A percentile compares a stretch with the other conserved stretches of the same genome.
These are phyloP conservation scores for Petunia secreta DNA, from an alignment of 257 asterid genomes.

Conservation along the genomic window DNA sequence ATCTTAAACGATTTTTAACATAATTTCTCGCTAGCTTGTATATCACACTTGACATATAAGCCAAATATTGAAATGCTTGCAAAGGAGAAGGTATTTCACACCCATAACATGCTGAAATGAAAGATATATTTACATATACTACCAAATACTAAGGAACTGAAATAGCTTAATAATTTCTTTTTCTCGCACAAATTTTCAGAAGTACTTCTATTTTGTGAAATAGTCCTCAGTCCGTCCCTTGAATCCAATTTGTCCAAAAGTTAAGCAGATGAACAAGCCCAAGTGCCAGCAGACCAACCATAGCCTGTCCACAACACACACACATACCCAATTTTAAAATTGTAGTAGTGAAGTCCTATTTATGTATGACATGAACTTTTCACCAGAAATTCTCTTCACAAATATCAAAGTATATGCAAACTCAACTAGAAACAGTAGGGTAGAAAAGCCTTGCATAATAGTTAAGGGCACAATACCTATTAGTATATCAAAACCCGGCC, in stretches of 20 bases:
- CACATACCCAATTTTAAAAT: neutral
- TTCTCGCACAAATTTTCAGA: neutral
- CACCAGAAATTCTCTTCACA: neutral
- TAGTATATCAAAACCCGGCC: no score
- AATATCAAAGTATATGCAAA: no score
- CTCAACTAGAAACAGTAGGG: neutral
- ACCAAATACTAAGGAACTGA: neutral
- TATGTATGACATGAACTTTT: neutral
- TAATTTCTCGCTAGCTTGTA: no score
- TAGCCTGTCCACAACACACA: slow-evolving; percentile 52
- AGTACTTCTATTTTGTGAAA: slow-evolving; percentile 41
- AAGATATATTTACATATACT: neutral
- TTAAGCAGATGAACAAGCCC: slow-evolving; percentile 73
- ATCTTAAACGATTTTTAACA: no score
- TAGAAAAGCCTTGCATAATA: no score
- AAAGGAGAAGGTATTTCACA: neutral
- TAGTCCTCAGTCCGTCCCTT: slow-evolving; percentile 94
- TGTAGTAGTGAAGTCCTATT: no score
- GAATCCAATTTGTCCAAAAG: slow-evolving; percentile 98
- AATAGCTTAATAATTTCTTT: neutral
- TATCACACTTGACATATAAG: neutral
- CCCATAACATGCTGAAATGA: neutral
- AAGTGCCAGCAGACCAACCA: slow-evolving; percentile 94
- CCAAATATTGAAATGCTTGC: neutral
- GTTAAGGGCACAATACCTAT: no score